Evolutionary conservation across 2,329 filamentous ascomycete species (phyloP).

Genomic region (Aspergillus terreus): DNA sequence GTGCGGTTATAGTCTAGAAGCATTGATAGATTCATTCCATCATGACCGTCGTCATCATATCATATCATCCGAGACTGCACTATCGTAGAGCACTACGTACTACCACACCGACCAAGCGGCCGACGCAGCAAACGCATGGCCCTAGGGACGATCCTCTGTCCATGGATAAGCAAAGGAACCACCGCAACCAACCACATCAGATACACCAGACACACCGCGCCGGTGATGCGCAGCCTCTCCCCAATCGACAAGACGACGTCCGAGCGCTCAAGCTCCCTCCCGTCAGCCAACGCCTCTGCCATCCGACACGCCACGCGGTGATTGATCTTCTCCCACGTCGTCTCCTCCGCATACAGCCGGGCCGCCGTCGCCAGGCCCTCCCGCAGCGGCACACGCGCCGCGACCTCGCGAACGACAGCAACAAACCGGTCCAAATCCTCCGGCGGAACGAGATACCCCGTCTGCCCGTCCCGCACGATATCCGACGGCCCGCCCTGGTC

Average conservation of each 20-base stretch:
- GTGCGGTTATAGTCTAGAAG: slow-evolving; percentile 22
- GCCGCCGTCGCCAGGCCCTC: slow-evolving; percentile 46
- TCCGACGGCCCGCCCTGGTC: slow-evolving; percentile 68
- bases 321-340: slow-evolving; percentile 70
- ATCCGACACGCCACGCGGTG: slow-evolving; percentile 66
- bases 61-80: too few relatives aligned
- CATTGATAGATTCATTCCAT: too few relatives aligned
- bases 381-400: slow-evolving; percentile 44
- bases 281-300: slow-evolving; percentile 40
- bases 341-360: slow-evolving; percentile 56
- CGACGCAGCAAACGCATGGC: slow-evolving; percentile 2
- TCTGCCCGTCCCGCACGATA: slow-evolving; percentile 57
- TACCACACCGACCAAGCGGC: too few relatives aligned
- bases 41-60: too few relatives aligned
- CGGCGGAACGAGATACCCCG: slow-evolving; percentile 60
- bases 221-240: slow-evolving; percentile 24
- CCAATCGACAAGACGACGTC: slow-evolving; percentile 8
- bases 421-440: slow-evolving; percentile 60
- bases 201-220: slow-evolving; percentile 31
- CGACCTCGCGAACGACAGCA: slow-evolving; percentile 49
- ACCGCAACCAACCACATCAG: slow-evolving; percentile 37
- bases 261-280: too few relatives aligned
- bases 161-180: slow-evolving; percentile 35
- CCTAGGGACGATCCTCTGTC: slow-evolving; percentile 24
- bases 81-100: too few relatives aligned